A percentile compares a stretch with the other conserved stretches of the same genome.
phyloP scores from a whole-genome alignment of 345 rosid species.

The Carallia pectinifolia region DNA sequence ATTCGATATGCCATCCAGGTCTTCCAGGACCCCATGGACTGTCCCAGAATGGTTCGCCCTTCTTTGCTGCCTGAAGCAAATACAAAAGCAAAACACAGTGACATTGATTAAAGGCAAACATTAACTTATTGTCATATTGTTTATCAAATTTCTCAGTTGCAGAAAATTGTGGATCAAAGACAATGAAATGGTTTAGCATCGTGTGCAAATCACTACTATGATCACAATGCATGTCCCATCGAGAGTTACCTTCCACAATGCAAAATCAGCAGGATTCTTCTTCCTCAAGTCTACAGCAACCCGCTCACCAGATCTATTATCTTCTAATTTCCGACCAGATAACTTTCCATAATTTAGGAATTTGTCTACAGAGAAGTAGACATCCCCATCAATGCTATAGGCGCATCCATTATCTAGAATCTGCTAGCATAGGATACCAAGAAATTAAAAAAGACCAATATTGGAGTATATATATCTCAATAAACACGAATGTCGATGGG shows the following conservation, averaged over 20 bases:
- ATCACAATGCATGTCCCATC: background rate
- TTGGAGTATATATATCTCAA: background rate
- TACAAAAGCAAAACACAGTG: constrained; percentile 15
- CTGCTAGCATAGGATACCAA: constrained; percentile 38
- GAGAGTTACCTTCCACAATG: constrained; percentile 78
- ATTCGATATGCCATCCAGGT: constrained; percentile 98
- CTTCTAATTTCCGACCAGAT: constrained; percentile 85
- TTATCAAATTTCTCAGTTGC: background rate
- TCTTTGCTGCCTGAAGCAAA: constrained; percentile 57
- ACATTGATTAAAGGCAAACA: background rate
- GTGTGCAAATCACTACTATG: constrained; percentile 1
- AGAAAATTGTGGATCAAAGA: background rate
- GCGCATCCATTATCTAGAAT: constrained; percentile 86
- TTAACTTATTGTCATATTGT: background rate
- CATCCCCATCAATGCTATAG: constrained; percentile 71
- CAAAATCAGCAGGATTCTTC: constrained; percentile 93
- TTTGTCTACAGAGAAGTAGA: constrained; percentile 76
- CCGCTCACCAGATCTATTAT: constrained; percentile 95
- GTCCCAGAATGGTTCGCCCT: constrained; percentile 94
- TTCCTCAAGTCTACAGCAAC: constrained; percentile 86
- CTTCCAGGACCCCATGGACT: constrained; percentile 99
- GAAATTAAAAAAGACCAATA: background rate
- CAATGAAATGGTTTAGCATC: background rate
- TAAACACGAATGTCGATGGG: background rate
- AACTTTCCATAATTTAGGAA: constrained; percentile 72